Base-by-base conservation (phyloP, 495 filamentous ascomycete species). In the Xylaria flabelliformis region DNA sequence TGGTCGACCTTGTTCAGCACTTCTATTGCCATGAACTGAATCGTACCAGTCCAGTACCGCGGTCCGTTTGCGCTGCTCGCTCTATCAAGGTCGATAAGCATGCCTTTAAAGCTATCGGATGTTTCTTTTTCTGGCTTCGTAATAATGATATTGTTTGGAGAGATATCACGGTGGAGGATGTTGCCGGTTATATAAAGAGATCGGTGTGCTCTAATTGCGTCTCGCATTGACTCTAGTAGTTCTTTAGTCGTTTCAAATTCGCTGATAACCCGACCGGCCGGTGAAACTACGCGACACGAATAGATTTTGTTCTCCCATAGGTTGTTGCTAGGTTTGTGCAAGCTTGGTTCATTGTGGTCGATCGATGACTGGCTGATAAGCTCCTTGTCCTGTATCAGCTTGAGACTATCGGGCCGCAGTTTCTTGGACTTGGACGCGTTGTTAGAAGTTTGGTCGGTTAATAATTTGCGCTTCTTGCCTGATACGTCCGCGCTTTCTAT, bases 271-370 rank as follows among this genome's bases (percentile, higher is more conserved):
- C 58, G 68, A 5, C 68, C 68, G 17, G 59, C 56, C 4, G 58
- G 68, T 13, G 39, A 62, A 32, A 64, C 48, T 7, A 46, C 68
- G 17, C 64, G 29, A 21, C 65, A 68, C 24, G 50, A 68, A 39
- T 55, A 58, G n/a, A 46, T 68, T 50, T 34, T 55, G 19, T 56
- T 68, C 44, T 65, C 42, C 63, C 63, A 65, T 13, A 65, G 41
- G 29, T 65, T 24, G 17, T 50, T 36, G 58, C 19, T 8, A 62
- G 58, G 32, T 39, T 7, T 24, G 24, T 62, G 41, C 9, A 41
- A 36, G 34, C 58, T 62, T 15, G 58, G 58, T 36, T 39, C 41
- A 3, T 17, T 12, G 7, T 36, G 39, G 36, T 17, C 19, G 19
- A 24, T 62, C 44, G 26, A 48, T 15, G 32, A 44, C 63, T 50